phyloP scores from a whole-genome alignment of 176 grass and related monocot species.

The maize (Zea mays) region Zm-B73-REFERENCE-NAM-5.0 NC_050096.1:299416501-299417000 shows the following conservation, averaged over 20 bases:
- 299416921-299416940: too few species aligned
- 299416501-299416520: conserved; percentile 88
- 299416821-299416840: conserved; percentile 5
- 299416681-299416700: conserved; percentile 96
- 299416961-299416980: too few species aligned
- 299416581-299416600: conserved; percentile 4
- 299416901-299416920: too few species aligned
- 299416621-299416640: background rate
- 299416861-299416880: too few species aligned
- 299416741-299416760: conserved; percentile 67
- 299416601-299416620: background rate
- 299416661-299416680: conserved; percentile 45
- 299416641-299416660: conserved; percentile 4
- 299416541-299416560: conserved; percentile 83
- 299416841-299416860: background rate
- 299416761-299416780: conserved; percentile 74
- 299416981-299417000: too few species aligned
- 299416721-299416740: conserved; percentile 80
- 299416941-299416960: too few species aligned
- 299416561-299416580: conserved; percentile 64
- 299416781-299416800: conserved; percentile 82
- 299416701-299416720: conserved; percentile 94
- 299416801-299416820: conserved; percentile 63
- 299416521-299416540: conserved; percentile 83
- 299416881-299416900: too few species aligned